Percentiles rank a stretch among this genome's conserved stretches.
Conservation (phyloP, 495 filamentous ascomycete species). For the Aspergillus cristatus region DNA sequence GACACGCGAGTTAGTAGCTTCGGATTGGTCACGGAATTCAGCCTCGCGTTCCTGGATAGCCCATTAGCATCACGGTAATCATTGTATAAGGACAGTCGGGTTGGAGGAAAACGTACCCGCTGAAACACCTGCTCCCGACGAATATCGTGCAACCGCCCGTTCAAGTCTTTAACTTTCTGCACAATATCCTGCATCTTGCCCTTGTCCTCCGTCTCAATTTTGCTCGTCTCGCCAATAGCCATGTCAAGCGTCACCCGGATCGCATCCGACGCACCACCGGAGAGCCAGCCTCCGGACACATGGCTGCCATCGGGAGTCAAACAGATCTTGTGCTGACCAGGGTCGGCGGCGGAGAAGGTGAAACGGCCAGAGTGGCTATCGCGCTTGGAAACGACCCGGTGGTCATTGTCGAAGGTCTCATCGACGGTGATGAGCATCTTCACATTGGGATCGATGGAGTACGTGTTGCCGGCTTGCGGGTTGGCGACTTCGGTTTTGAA, state of each 20-base stretch:
- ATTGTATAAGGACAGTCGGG: background rate
- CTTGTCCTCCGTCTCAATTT: slow-evolving; percentile 92
- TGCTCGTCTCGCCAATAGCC: slow-evolving; percentile 90
- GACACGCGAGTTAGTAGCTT: slow-evolving; percentile 84
- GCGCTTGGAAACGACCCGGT: slow-evolving; percentile 83
- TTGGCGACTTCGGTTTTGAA: slow-evolving; percentile 78
- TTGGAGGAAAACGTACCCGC: slow-evolving; percentile 55
- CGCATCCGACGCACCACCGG: slow-evolving; percentile 54
- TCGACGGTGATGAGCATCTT: slow-evolving; percentile 87
- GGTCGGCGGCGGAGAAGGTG: slow-evolving; percentile 91
- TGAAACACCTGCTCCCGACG: slow-evolving; percentile 93
- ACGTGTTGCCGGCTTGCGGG: slow-evolving; percentile 48
- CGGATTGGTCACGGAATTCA: slow-evolving; percentile 96
- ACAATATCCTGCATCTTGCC: slow-evolving; percentile 87
- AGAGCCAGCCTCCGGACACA: slow-evolving; percentile 59
- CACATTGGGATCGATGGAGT: slow-evolving; percentile 59
- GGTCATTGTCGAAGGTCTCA: slow-evolving; percentile 96
- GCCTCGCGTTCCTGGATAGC: slow-evolving; percentile 78
- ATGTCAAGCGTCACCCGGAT: slow-evolving; percentile 82
- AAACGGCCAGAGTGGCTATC: slow-evolving; percentile 71
- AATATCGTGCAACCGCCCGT: slow-evolving; percentile 80
- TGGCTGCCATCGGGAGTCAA: slow-evolving; percentile 68
- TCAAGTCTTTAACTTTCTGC: slow-evolving; percentile 81
- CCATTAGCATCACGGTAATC: slow-evolving; percentile 2
- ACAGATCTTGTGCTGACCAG: slow-evolving; percentile 90